Percentiles rank a stretch among this genome's conserved stretches.
These are phyloP conservation scores for Solanum tacnaense DNA, from an alignment of 257 asterid genomes.

Conservation along the genomic window DNA sequence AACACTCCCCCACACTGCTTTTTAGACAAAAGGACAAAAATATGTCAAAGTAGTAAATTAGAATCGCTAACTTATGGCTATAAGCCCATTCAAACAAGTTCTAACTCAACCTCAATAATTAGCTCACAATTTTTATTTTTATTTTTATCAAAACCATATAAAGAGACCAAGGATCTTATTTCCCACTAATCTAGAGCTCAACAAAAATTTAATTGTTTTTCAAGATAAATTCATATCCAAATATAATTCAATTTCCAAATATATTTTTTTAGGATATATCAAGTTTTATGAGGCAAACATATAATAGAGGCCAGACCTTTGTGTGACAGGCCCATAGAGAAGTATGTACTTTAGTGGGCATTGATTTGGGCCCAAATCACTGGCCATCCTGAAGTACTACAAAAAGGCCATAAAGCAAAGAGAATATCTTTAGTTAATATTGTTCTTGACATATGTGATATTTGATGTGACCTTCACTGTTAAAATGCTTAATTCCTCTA, in stretches of 20 bases:
- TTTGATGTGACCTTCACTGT: neutral
- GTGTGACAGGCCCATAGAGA: neutral
- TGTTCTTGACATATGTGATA: neutral
- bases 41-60: neutral
- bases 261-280: neutral
- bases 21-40: neutral
- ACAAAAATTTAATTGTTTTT: no score
- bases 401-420: neutral
- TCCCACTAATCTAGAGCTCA: neutral
- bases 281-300: neutral
- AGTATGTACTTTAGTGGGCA: neutral
- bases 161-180: neutral
- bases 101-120: neutral
- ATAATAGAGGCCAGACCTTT: neutral
- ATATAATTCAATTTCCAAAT: no score
- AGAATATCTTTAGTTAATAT: neutral
- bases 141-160: neutral
- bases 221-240: neutral
- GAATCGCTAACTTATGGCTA: neutral
- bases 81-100: no score
- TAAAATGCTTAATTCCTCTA: neutral
- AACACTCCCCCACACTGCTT: neutral
- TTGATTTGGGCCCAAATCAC: neutral
- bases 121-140: no score
- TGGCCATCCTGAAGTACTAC: neutral